These are phyloP conservation scores for Rhododendron ferrugineum DNA, from an alignment of 148 eudicot species.

Conservation along the genomic window DNA sequence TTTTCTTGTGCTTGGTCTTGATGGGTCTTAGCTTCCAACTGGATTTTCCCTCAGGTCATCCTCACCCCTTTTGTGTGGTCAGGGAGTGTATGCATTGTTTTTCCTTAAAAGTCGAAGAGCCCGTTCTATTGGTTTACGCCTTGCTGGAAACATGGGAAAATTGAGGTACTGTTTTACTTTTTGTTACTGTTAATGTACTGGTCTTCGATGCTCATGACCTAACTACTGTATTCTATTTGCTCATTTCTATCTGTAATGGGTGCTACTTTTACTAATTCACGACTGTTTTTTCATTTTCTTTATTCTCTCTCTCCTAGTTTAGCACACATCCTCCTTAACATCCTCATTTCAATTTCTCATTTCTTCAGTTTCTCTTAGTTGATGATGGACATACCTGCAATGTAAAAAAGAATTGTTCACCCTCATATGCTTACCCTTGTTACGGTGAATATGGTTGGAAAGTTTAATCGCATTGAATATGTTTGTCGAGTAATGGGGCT, in stretches of 20 bases:
- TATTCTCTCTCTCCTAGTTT: neutral
- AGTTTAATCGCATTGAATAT: neutral
- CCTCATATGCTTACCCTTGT: neutral
- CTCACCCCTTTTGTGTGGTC: slow-evolving; percentile 10
- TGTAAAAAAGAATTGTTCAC: neutral
- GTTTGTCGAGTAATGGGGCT: neutral
- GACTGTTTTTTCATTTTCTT: neutral
- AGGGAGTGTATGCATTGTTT: slow-evolving; percentile 92
- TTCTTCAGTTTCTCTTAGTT: neutral
- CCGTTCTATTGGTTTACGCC: slow-evolving; percentile 80
- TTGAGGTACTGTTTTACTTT: slow-evolving; percentile 53
- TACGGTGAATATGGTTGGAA: neutral
- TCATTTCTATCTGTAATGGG: neutral
- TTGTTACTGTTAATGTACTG: neutral
- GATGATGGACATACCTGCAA: no score
- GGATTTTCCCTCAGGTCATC: slow-evolving; percentile 8
- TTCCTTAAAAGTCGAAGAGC: slow-evolving; percentile 79
- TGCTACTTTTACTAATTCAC: neutral
- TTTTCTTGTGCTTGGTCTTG: slow-evolving; percentile 4
- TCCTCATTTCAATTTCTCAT: neutral
- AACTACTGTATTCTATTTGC: neutral
- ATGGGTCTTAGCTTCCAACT: slow-evolving; percentile 5
- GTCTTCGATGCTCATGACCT: neutral
- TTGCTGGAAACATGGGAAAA: slow-evolving; percentile 84
- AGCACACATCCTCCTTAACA: neutral